Conservation (phyloP, 2,329 filamentous ascomycete genomes). For the Trichophaea hybrida region DNA sequence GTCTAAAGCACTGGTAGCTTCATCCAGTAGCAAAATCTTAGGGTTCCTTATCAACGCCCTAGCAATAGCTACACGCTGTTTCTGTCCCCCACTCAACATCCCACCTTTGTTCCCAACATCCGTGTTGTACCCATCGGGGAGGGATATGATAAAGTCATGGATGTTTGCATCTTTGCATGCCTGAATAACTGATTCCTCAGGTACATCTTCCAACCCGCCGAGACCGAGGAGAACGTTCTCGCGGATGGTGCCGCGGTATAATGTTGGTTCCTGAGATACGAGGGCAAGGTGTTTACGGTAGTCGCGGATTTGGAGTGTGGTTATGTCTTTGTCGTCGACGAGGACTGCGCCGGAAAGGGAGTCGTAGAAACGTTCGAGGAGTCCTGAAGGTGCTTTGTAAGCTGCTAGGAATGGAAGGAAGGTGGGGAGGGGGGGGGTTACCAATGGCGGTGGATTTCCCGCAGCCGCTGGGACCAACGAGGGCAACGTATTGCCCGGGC, state of each 20-base stretch:
- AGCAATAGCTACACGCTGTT: constrained; percentile 55
- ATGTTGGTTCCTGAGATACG: constrained; percentile 58
- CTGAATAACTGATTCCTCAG: constrained; percentile 38
- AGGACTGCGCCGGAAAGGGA: constrained; percentile 48
- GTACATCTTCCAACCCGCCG: constrained; percentile 25
- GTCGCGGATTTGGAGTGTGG: constrained; percentile 42
- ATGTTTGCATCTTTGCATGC: constrained; percentile 50
- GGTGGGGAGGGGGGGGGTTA: constrained; percentile 4
- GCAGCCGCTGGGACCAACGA: constrained; percentile 56
- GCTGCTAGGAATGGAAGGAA: background rate
- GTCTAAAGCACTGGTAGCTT: constrained; percentile 57
- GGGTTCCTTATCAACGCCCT: constrained; percentile 54
- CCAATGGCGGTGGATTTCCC: constrained; percentile 58
- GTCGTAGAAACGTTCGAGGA: constrained; percentile 55
- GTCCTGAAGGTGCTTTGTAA: constrained; percentile 17
- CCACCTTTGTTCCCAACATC: constrained; percentile 52
- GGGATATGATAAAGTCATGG: constrained; percentile 53
- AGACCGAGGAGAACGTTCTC: constrained; percentile 54
- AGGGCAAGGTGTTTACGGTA: constrained; percentile 51
- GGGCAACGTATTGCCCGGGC: constrained; percentile 54
- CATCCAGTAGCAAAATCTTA: constrained; percentile 52
- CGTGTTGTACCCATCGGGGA: constrained; percentile 55
- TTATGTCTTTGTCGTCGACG: constrained; percentile 48
- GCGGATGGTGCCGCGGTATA: constrained; percentile 54
- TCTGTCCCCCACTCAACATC: constrained; percentile 55